phyloP scores from a whole-genome alignment of 208 protist species.

The Leptomonas seymouri region DNA sequence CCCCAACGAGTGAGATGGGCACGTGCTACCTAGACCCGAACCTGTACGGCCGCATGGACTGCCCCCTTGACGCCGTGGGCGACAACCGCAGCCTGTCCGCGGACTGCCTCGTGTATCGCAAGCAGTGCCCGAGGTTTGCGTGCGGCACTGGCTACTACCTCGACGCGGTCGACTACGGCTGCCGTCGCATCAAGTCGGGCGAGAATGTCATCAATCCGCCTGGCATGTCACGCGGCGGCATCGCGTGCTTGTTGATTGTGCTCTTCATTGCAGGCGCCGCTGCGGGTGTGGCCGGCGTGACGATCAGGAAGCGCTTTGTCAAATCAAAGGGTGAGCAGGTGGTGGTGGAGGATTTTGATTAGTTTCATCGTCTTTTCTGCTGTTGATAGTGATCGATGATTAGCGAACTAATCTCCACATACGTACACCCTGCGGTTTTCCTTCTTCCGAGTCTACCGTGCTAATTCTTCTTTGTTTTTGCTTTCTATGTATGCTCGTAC shows the following conservation, averaged over 20 bases:
- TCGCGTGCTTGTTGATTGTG: slow-evolving; percentile 21
- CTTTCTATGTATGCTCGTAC: too few relatives aligned
- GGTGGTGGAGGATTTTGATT: slow-evolving; percentile 15
- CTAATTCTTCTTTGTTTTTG: too few relatives aligned
- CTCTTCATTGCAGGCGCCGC: slow-evolving; percentile 28
- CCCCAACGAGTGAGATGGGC: slow-evolving; percentile 46
- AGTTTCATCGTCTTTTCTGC: too few relatives aligned
- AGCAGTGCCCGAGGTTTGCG: slow-evolving; percentile 42
- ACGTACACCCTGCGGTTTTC: too few relatives aligned
- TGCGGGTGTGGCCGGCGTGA: slow-evolving; percentile 15
- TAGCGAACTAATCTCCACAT: too few relatives aligned
- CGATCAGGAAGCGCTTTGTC: slow-evolving; percentile 18
- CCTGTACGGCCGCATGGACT: slow-evolving; percentile 42
- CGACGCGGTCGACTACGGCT: slow-evolving; percentile 35
- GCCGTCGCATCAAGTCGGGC: slow-evolving; percentile 24
- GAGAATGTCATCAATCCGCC: neutral
- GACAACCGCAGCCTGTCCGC: slow-evolving; percentile 16
- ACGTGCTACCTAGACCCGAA: slow-evolving; percentile 64
- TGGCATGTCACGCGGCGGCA: slow-evolving; percentile 23
- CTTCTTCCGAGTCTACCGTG: too few relatives aligned
- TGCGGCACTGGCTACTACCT: slow-evolving; percentile 51
- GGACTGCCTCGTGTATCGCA: slow-evolving; percentile 49
- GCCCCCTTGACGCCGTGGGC: slow-evolving; percentile 19
- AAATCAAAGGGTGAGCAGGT: slow-evolving; percentile 13
- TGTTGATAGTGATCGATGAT: too few relatives aligned